Evolutionary conservation across 2,329 filamentous ascomycete species (phyloP), one percentile per base, ranked within the genome.

Genomic region (Raffaelea deltoideospora): DNA sequence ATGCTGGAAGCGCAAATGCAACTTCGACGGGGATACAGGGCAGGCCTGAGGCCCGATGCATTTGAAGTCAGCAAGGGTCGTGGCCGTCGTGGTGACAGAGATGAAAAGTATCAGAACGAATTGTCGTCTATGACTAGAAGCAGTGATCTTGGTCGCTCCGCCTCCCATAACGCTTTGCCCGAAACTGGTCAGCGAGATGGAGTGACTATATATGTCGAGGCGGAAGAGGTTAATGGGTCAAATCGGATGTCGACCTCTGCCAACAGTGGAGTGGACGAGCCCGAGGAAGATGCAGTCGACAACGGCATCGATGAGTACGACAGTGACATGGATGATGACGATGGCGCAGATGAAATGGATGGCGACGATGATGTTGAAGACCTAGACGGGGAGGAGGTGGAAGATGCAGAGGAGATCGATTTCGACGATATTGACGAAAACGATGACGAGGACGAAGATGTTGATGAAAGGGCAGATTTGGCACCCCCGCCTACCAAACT

Each of bases 1-100:
- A 84, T 98, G 73, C 68, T 96, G 34, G 81, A 90, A 50, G 79
- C 84, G 7, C 90, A 98, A 59, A 78, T 96, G 56, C 75, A 83
- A 48, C 62, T 94, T 48, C 69, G 90, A 34, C 75, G 74, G 38
- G 39, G 86, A 57, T 74, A 79, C 49, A 67, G 58, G 43, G 54
- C 40, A n/a, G n/a, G n/a, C n/a, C n/a, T n/a, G n/a, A n/a, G n/a
- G n/a, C n/a, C n/a, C n/a, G n/a, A n/a, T n/a, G n/a, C n/a, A n/a
- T n/a, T n/a, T n/a, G n/a, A n/a, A n/a, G n/a, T n/a, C n/a, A n/a
- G n/a, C n/a, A n/a, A n/a, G n/a, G n/a, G n/a, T n/a, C n/a, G n/a
- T n/a, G n/a, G n/a, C n/a, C n/a, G n/a, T n/a, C n/a, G n/a, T n/a
- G n/a, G n/a, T n/a, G n/a, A n/a, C n/a, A n/a, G n/a, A n/a, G n/a